These are phyloP conservation scores for Zygoascus bituminiphila DNA, from an alignment of 805 yeast genomes.

Conservation along the genomic window DNA sequence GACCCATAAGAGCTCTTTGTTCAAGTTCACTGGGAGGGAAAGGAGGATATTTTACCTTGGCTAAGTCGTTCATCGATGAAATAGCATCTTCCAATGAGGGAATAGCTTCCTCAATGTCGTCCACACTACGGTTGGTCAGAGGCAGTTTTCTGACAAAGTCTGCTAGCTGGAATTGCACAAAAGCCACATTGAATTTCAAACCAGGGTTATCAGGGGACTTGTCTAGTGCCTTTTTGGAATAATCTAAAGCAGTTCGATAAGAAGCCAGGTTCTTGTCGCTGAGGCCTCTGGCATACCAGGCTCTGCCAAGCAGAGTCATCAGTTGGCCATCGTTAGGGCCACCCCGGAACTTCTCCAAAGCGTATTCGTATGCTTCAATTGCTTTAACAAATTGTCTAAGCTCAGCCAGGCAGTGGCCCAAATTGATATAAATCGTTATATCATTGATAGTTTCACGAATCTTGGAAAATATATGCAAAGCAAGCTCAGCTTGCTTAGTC, in stretches of 20 bases:
- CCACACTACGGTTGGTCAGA: constrained; percentile 49
- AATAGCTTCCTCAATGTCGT: constrained; percentile 50
- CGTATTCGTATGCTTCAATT: constrained; percentile 78
- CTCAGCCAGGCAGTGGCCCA: constrained; percentile 82
- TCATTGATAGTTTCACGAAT: constrained; percentile 85
- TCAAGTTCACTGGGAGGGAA: constrained; percentile 71
- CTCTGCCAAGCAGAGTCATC: constrained; percentile 69
- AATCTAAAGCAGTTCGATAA: constrained; percentile 53
- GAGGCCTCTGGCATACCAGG: constrained; percentile 76
- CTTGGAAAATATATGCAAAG: constrained; percentile 79
- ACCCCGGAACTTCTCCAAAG: constrained; percentile 52
- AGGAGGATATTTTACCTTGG: constrained; percentile 59
- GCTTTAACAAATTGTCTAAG: constrained; percentile 77
- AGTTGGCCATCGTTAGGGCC: constrained; percentile 54
- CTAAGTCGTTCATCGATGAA: constrained; percentile 45
- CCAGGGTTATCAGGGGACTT: constrained; percentile 36
- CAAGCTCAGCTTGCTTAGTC: constrained; percentile 55
- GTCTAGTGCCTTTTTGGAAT: constrained; percentile 49
- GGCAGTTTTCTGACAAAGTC: constrained; percentile 63
- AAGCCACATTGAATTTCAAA: constrained; percentile 71
- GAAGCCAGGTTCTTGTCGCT: constrained; percentile 57
- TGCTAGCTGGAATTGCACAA: constrained; percentile 78
- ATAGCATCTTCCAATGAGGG: constrained; percentile 57
- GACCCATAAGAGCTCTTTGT: constrained; percentile 81
- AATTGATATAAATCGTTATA: constrained; percentile 70